Percentiles rank a stretch among this genome's conserved stretches.
These are phyloP conservation scores for Lolium rigidum DNA, from an alignment of 176 grass and related monocot species.

Conservation along the genomic window DNA sequence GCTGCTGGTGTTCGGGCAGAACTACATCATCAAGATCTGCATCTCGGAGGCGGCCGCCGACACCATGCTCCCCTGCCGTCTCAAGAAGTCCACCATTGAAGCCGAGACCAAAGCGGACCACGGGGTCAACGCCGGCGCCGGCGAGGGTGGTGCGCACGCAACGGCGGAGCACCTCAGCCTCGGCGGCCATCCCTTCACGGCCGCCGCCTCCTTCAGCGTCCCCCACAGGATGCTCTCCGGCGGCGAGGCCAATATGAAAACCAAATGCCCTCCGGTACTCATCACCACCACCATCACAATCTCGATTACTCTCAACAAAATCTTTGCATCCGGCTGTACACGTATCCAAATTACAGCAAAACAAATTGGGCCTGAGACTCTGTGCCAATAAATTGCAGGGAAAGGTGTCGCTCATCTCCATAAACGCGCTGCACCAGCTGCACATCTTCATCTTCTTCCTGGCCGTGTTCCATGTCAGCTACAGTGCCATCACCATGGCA, in stretches of 20 bases:
- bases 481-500: slow-evolving; percentile 87
- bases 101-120: slow-evolving; percentile 25
- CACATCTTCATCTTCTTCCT: slow-evolving; percentile 99
- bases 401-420: slow-evolving; percentile 85
- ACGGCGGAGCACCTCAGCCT: slow-evolving; percentile 36
- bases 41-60: slow-evolving; percentile 65
- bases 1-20: slow-evolving; percentile 85
- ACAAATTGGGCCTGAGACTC: background rate
- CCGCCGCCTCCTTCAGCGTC: background rate
- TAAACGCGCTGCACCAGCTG: slow-evolving; percentile 88
- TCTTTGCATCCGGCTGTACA: background rate
- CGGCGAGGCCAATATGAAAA: slow-evolving; percentile 43
- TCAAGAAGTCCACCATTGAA: slow-evolving; percentile 27
- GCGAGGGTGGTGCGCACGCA: background rate
- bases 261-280: slow-evolving; percentile 60
- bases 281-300: slow-evolving; percentile 15
- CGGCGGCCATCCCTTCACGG: background rate
- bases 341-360: background rate
- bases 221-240: slow-evolving; percentile 31
- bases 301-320: background rate
- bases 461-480: slow-evolving; percentile 80
- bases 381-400: slow-evolving; percentile 41
- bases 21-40: slow-evolving; percentile 86
- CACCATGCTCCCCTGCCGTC: slow-evolving; percentile 85
- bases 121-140: background rate